Percentiles rank a stretch among this genome's conserved stretches.
These are phyloP conservation scores for Solanum clarkiae DNA, from an alignment of 257 asterid species.

Conservation along the genomic window DNA sequence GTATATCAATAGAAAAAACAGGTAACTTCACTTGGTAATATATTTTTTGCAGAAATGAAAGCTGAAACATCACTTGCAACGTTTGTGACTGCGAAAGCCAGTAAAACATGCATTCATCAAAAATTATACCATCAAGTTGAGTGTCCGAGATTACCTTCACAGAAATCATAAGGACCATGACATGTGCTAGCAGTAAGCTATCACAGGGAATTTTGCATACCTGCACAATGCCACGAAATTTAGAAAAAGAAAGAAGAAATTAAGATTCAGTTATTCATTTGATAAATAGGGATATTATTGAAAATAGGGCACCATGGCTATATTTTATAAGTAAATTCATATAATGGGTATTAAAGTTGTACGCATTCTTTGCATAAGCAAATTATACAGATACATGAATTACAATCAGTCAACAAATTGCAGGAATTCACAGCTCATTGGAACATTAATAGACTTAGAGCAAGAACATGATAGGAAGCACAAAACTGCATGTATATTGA, in stretches of 20 bases:
- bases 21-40: neutral
- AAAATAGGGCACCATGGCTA: neutral
- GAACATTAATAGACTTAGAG: neutral
- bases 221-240: constrained; percentile 9
- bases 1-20: neutral
- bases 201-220: constrained; percentile 40
- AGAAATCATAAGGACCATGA: constrained; percentile 80
- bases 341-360: neutral
- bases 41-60: neutral
- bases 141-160: constrained; percentile 41
- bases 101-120: neutral
- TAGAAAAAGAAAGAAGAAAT: neutral
- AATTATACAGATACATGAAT: neutral
- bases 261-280: neutral
- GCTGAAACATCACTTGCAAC: neutral
- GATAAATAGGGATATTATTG: neutral
- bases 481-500: neutral
- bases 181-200: constrained; percentile 33
- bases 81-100: neutral
- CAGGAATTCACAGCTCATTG: neutral
- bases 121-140: neutral
- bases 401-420: neutral
- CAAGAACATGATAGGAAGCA: neutral
- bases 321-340: neutral
- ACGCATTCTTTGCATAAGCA: neutral